Percentiles rank a stretch among this genome's conserved stretches.
phyloP scores from a whole-genome alignment of 805 yeast genomes.

The Pichia gijzeniarum region DNA sequence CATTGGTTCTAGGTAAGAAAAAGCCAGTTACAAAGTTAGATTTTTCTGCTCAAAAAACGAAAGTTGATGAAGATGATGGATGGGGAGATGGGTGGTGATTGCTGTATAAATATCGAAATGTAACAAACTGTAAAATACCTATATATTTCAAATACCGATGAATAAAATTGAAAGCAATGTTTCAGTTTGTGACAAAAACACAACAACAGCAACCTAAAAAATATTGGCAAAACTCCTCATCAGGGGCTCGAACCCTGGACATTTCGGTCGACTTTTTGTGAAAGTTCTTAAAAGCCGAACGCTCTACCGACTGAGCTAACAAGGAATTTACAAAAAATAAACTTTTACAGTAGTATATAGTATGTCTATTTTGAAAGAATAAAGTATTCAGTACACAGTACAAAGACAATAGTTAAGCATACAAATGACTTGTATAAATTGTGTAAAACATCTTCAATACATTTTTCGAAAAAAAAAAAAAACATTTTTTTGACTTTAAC shows the following conservation, averaged over 20 bases:
- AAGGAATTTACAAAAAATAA: conserved; percentile 8
- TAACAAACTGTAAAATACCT: too few species aligned
- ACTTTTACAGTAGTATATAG: too few species aligned
- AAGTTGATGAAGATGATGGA: conserved; percentile 32
- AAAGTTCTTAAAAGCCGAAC: conserved; percentile 51
- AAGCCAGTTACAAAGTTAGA: conserved; percentile 27
- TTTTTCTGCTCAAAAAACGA: conserved; percentile 29
- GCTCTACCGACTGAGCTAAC: conserved; percentile 67
- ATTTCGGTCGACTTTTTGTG: conserved; percentile 41
- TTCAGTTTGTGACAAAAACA: neutral
- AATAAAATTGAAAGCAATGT: too few species aligned
- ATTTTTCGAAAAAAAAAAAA: too few species aligned
- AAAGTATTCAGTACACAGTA: too few species aligned
- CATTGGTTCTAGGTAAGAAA: conserved; percentile 13
- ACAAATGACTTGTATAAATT: too few species aligned
- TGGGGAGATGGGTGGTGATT: conserved; percentile 43
- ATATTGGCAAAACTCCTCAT: conserved; percentile 34
- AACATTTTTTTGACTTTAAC: too few species aligned
- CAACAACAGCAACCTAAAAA: neutral
- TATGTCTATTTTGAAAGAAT: too few species aligned
- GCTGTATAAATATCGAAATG: neutral
- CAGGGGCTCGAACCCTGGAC: conserved; percentile 62
- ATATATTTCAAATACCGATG: too few species aligned
- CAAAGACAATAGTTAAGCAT: too few species aligned
- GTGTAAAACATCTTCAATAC: too few species aligned